phyloP scores from a whole-genome alignment of 192 early-diverging fungal genomes.

The Gamsiella multidivaricata region DNA sequence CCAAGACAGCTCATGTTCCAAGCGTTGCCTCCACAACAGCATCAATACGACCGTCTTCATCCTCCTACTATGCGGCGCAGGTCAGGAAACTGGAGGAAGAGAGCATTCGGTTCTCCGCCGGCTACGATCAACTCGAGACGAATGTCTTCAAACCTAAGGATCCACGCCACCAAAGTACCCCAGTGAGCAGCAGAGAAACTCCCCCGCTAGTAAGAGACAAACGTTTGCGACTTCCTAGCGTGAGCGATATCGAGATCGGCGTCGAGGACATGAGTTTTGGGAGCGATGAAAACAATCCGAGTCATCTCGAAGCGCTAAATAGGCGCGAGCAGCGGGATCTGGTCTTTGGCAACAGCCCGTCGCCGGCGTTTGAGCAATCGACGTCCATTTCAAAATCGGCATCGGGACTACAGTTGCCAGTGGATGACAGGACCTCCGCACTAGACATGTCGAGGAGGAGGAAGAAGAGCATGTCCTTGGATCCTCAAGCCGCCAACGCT shows the following conservation, averaged over 20 bases:
- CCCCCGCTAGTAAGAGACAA: conserved; percentile 4
- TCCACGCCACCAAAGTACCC: conserved; percentile 39
- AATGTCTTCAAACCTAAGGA: conserved; percentile 16
- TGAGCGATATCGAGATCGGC: conserved; percentile 14
- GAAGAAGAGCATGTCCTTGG: conserved; percentile 50
- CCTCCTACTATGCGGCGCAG: conserved; percentile 44
- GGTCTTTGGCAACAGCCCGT: conserved; percentile 25
- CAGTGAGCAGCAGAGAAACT: background rate
- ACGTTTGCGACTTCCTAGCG: conserved; percentile 9
- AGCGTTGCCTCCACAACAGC: conserved; percentile 21
- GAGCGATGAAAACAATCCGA: conserved; percentile 3
- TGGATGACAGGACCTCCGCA: background rate
- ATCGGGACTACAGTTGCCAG: conserved; percentile 19
- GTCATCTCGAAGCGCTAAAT: conserved; percentile 5
- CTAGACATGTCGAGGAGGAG: conserved; percentile 30
- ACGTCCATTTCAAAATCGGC: conserved; percentile 20
- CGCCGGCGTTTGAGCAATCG: conserved; percentile 18
- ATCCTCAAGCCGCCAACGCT: conserved; percentile 45
- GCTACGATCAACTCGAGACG: conserved; percentile 26
- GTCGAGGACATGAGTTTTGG: conserved; percentile 22
- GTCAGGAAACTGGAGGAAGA: conserved; percentile 46
- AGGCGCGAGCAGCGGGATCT: conserved; percentile 31
- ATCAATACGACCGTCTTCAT: conserved; percentile 41
- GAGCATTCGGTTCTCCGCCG: conserved; percentile 41
- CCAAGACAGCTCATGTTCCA: conserved; percentile 35